Percentiles rank a stretch among this genome's conserved stretches.
Evolutionary conservation across 2,329 filamentous ascomycete genomes (phyloP).

Genomic region (Nannizzia gypsea): DNA sequence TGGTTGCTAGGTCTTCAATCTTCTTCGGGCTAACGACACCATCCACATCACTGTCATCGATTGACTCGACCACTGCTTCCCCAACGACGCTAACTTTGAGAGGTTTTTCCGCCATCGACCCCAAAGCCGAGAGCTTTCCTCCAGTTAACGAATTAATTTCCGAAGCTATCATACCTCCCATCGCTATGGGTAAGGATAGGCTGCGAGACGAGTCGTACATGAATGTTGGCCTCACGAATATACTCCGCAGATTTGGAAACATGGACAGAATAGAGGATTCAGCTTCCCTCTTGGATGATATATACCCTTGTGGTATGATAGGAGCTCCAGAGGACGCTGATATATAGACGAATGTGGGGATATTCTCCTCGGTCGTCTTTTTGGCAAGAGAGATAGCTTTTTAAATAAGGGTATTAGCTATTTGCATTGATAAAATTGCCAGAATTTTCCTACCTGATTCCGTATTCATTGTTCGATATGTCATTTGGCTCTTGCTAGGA

Average conservation of each 20-base stretch:
- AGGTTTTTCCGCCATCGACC: slow-evolving; percentile 72
- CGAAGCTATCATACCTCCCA: slow-evolving; percentile 59
- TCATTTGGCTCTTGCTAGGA: slow-evolving; percentile 47
- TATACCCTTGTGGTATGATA: slow-evolving; percentile 72
- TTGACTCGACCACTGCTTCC: slow-evolving; percentile 77
- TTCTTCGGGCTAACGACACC: slow-evolving; percentile 67
- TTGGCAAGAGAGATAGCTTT: slow-evolving; percentile 70
- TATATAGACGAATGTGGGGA: slow-evolving; percentile 69
- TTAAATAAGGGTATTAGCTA: slow-evolving; percentile 9
- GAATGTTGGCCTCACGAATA: slow-evolving; percentile 79
- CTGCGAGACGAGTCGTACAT: slow-evolving; percentile 75
- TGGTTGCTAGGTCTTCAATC: slow-evolving; percentile 70
- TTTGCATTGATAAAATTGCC: neutral
- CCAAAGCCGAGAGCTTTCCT: slow-evolving; percentile 67
- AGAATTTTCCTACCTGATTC: slow-evolving; percentile 46
- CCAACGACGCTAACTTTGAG: slow-evolving; percentile 78
- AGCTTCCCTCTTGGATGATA: slow-evolving; percentile 82
- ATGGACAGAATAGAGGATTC: slow-evolving; percentile 61
- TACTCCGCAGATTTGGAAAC: slow-evolving; percentile 62
- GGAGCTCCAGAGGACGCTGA: slow-evolving; percentile 80
- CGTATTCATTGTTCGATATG: slow-evolving; percentile 95
- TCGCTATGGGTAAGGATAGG: slow-evolving; percentile 75
- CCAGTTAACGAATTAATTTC: slow-evolving; percentile 67
- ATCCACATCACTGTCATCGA: slow-evolving; percentile 58
- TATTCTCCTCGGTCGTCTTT: slow-evolving; percentile 55